A percentile compares a stretch with the other conserved stretches of the same genome.
phyloP scores from a whole-genome alignment of 208 protist species.

The Porcisia hertigi region DNA sequence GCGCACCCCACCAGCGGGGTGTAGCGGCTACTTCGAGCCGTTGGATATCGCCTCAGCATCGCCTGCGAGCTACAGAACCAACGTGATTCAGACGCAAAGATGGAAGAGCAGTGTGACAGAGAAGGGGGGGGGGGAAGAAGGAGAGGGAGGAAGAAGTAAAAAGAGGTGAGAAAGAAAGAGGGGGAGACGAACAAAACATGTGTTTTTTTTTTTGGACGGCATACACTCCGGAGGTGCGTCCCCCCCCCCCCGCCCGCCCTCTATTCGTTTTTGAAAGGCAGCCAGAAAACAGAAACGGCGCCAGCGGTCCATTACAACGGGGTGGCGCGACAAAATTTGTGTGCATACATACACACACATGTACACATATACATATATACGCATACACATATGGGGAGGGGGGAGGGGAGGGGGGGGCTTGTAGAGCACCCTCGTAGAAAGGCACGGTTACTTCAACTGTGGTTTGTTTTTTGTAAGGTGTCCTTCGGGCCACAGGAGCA shows the following conservation, averaged over 20 bases:
- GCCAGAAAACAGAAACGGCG: too few species aligned
- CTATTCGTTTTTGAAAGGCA: too few species aligned
- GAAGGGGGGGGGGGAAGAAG: not conserved
- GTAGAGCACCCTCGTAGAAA: not conserved
- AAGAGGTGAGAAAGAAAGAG: not conserved
- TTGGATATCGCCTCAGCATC: conserved; percentile 19
- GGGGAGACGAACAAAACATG: not conserved
- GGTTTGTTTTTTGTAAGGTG: too few species aligned
- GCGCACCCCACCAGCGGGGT: conserved; percentile 54
- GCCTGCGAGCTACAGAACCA: not conserved
- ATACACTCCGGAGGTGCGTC: too few species aligned
- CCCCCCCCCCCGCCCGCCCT: too few species aligned
- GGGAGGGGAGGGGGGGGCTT: not conserved
- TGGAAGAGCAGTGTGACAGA: not conserved
- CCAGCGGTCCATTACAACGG: too few species aligned
- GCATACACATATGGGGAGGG: not conserved
- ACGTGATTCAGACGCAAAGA: not conserved
- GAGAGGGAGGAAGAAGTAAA: not conserved
- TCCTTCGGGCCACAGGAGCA: too few species aligned
- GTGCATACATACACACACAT: not conserved
- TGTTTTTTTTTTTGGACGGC: not conserved
- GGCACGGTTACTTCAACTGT: too few species aligned
- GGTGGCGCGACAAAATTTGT: too few species aligned
- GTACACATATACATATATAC: not conserved
- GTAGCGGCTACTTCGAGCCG: conserved; percentile 41